A percentile compares a stretch with the other conserved stretches of the same genome.
Conservation (phyloP, 495 filamentous ascomycete genomes). For the Daldinia decipiens region DNA sequence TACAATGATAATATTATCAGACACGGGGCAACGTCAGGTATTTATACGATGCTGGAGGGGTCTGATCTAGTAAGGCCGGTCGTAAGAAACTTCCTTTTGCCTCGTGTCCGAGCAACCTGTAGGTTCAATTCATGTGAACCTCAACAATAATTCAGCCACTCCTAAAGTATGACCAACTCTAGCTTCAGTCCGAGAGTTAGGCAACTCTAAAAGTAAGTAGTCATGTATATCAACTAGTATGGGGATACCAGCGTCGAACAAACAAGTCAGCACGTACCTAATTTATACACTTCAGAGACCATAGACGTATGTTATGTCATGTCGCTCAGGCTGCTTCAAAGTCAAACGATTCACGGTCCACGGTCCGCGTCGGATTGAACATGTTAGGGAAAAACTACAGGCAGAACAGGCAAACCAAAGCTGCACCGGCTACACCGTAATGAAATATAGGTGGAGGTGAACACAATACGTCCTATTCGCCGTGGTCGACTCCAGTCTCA, state of each 20-base stretch:
- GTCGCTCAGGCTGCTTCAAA: neutral
- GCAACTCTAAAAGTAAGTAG: neutral
- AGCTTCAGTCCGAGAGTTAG: neutral
- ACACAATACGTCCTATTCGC: conserved; percentile 13
- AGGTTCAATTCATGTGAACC: too few relatives aligned
- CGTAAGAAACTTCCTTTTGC: neutral
- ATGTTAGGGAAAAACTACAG: neutral
- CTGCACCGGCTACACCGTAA: neutral
- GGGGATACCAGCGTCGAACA: neutral
- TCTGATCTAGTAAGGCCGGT: neutral
- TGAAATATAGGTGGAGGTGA: neutral
- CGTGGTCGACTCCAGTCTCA: conserved; percentile 4
- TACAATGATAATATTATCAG: too few relatives aligned
- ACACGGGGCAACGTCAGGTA: too few relatives aligned
- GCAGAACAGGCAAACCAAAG: conserved; percentile 6
- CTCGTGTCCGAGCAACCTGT: neutral
- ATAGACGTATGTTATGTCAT: neutral
- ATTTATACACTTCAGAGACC: neutral
- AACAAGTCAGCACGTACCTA: neutral
- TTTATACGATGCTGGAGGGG: too few relatives aligned
- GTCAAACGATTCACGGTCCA: neutral
- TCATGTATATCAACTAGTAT: neutral
- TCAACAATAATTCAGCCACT: too few relatives aligned
- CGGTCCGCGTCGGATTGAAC: neutral
- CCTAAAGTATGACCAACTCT: too few relatives aligned